Conservation (phyloP, 2,329 filamentous ascomycete species). For the Stemphylium beticola region DNA sequence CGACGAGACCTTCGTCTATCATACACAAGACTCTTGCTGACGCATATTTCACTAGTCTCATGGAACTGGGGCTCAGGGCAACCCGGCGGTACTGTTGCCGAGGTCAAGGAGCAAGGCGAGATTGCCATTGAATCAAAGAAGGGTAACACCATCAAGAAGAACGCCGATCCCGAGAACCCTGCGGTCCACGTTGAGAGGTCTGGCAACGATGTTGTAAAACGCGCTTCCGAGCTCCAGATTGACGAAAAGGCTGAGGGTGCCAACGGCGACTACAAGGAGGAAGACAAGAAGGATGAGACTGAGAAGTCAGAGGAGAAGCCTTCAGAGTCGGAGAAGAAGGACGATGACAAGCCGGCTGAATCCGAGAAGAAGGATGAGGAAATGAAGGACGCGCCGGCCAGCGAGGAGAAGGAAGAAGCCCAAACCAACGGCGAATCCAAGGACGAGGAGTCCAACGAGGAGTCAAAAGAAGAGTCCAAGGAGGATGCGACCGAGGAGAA, state of each 20-base stretch:
- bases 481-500: constrained; percentile 35
- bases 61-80: constrained; percentile 66
- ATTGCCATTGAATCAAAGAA: constrained; percentile 65
- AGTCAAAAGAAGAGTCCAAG: constrained; percentile 23
- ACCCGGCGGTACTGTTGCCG: constrained; percentile 63
- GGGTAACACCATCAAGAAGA: constrained; percentile 70
- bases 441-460: constrained; percentile 23
- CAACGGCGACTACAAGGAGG: constrained; percentile 47
- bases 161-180: constrained; percentile 65
- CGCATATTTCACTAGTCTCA: constrained; percentile 57
- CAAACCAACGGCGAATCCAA: constrained; percentile 34
- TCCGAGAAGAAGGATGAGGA: constrained; percentile 42
- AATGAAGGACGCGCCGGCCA: constrained; percentile 26
- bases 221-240: constrained; percentile 64
- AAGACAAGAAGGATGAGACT: constrained; percentile 34
- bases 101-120: constrained; percentile 64
- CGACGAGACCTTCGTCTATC: constrained; percentile 29
- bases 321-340: constrained; percentile 32
- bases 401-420: constrained; percentile 28
- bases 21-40: constrained; percentile 6
- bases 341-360: constrained; percentile 39
- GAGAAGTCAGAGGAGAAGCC: constrained; percentile 48
- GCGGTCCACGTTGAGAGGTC: constrained; percentile 65
- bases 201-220: constrained; percentile 71
- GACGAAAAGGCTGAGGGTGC: constrained; percentile 53